phyloP scores from a whole-genome alignment of 73 alveolate species.

The Paramecium sonneborni region DNA sequence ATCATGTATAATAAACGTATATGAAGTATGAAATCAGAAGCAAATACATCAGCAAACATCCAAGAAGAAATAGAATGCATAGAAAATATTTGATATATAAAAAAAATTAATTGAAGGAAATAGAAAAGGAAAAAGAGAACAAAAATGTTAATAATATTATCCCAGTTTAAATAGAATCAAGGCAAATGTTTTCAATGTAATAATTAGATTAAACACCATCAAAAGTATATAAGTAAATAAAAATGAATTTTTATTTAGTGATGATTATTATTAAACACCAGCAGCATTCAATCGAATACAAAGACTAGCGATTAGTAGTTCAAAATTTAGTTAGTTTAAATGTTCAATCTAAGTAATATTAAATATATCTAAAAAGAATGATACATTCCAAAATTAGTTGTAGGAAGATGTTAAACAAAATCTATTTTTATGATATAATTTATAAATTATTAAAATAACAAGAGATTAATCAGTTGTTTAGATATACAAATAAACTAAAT shows the following conservation, averaged over 20 bases:
- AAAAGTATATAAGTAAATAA: not conserved
- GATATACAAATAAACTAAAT: not conserved
- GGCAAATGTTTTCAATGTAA: not conserved
- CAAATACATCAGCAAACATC: constrained; percentile 15
- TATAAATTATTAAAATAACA: not conserved
- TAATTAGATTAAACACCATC: not conserved
- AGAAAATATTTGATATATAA: constrained; percentile 45
- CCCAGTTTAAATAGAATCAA: not conserved
- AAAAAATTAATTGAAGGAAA: constrained; percentile 8
- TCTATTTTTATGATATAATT: not conserved
- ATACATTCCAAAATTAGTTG: not conserved
- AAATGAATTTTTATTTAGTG: not conserved
- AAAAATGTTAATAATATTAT: not conserved
- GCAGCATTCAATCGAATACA: constrained; percentile 19
- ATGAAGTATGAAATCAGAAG: not conserved
- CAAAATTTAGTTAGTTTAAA: constrained; percentile 14
- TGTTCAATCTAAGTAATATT: not conserved
- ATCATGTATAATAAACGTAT: not conserved
- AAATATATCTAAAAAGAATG: not conserved
- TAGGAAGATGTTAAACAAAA: not conserved
- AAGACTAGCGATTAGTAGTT: not conserved
- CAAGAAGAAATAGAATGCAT: constrained; percentile 54
- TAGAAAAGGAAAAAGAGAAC: not conserved
- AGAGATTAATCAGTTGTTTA: not conserved
- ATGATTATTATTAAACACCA: constrained; percentile 27